phyloP scores from a whole-genome alignment of 1,284 basidiomycete species.

The Phenoliferia sp. region DNA sequence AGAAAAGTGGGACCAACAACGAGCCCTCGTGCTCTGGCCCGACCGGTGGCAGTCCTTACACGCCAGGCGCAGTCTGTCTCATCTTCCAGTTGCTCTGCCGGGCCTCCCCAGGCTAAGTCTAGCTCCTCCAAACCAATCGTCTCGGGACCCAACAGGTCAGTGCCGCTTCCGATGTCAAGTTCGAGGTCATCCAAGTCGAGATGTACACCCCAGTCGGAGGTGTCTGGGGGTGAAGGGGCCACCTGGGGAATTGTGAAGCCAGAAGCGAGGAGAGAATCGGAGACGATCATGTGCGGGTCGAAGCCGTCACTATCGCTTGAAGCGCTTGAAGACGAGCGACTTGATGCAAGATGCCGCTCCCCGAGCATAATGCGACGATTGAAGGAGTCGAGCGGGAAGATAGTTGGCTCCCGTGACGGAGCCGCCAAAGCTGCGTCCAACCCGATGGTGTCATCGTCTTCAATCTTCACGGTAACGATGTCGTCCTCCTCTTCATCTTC shows the following conservation, averaged over 20 bases:
- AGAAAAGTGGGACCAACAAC: conserved; percentile 9
- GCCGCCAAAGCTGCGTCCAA: neutral
- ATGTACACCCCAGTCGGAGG: conserved; percentile 23
- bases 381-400: conserved; percentile 17
- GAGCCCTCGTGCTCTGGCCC: neutral
- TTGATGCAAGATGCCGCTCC: conserved; percentile 9
- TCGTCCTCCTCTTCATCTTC: conserved; percentile 19
- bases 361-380: conserved; percentile 15
- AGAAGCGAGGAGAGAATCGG: conserved; percentile 21
- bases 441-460: conserved; percentile 13
- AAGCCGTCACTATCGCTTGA: conserved; percentile 27
- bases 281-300: conserved; percentile 24
- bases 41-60: neutral
- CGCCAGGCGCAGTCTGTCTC: conserved; percentile 7
- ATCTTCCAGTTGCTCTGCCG: conserved; percentile 13
- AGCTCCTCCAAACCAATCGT: conserved; percentile 28
- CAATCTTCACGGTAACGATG: conserved; percentile 25
- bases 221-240: conserved; percentile 24
- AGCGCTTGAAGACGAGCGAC: conserved; percentile 7
- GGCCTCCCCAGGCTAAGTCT: conserved; percentile 27
- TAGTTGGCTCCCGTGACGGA: conserved; percentile 22
- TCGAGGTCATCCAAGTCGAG: conserved; percentile 30
- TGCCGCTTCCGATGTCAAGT: conserved; percentile 9
- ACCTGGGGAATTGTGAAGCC: conserved; percentile 26
- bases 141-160: conserved; percentile 29